Evolutionary conservation across 257 asterid species (phyloP).

Genomic region (Buddleja alternifolia): DNA sequence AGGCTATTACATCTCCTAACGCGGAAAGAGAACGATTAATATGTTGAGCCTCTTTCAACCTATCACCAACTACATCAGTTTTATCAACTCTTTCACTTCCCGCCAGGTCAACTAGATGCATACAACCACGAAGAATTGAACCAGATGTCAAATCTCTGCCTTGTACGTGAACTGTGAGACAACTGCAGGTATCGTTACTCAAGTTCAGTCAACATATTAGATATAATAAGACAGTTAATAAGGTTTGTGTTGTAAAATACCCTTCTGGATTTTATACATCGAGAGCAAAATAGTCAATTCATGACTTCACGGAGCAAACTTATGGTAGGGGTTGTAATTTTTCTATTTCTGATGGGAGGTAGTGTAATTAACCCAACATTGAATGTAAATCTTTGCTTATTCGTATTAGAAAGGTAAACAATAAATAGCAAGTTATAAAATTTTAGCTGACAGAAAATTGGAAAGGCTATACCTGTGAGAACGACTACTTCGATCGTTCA

Average conservation of each 20-base stretch:
- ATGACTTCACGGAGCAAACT: too few relatives aligned
- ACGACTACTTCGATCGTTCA: slow-evolving; percentile 69
- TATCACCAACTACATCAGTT: slow-evolving; percentile 59
- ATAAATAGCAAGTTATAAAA: background rate
- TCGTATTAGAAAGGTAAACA: background rate
- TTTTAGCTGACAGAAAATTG: too few relatives aligned
- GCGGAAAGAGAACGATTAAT: slow-evolving; percentile 61
- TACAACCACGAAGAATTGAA: slow-evolving; percentile 50
- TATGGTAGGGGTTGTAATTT: too few relatives aligned
- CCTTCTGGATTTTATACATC: too few relatives aligned
- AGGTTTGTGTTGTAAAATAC: too few relatives aligned
- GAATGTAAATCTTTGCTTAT: too few relatives aligned
- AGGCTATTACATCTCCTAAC: slow-evolving; percentile 62
- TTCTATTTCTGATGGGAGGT: too few relatives aligned
- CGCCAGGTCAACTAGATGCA: slow-evolving; percentile 74
- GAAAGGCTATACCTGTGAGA: slow-evolving; percentile 53
- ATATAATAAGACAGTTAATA: too few relatives aligned
- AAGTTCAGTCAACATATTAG: slow-evolving; percentile 1
- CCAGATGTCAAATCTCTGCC: slow-evolving; percentile 51
- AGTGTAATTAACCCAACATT: too few relatives aligned
- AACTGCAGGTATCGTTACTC: slow-evolving; percentile 31
- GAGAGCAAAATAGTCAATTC: too few relatives aligned
- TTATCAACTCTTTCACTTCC: slow-evolving; percentile 66
- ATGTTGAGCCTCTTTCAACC: slow-evolving; percentile 63
- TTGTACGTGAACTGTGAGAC: slow-evolving; percentile 58